Percentiles rank a stretch among this genome's conserved stretches.
Conservation (phyloP, 768 basidiomycete species). For the Tephrocybe sp. region DNA sequence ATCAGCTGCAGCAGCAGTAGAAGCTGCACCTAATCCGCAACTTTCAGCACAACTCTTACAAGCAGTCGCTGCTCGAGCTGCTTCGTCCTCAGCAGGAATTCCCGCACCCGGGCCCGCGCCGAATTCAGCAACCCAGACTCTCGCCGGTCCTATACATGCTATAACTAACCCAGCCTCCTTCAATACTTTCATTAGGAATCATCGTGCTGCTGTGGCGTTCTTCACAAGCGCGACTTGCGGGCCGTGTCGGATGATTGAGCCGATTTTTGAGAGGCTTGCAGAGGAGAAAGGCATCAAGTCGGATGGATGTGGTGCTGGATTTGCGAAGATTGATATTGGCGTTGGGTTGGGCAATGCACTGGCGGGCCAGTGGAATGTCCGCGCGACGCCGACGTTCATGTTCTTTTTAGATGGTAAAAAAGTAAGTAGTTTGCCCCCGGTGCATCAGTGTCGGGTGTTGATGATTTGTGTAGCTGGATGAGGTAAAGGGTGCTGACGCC, state of each 20-base stretch:
- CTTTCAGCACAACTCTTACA: slow-evolving; percentile 54
- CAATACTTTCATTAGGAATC: slow-evolving; percentile 55
- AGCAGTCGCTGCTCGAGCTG: slow-evolving; percentile 51
- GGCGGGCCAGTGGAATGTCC: slow-evolving; percentile 60
- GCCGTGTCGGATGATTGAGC: slow-evolving; percentile 83
- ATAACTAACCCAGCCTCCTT: slow-evolving; percentile 77
- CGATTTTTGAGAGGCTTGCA: slow-evolving; percentile 77
- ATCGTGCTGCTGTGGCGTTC: slow-evolving; percentile 74
- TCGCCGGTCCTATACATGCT: slow-evolving; percentile 64
- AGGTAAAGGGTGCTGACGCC: slow-evolving; percentile 70
- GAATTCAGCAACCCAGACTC: slow-evolving; percentile 39
- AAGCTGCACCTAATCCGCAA: slow-evolving; percentile 42
- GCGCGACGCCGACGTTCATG: slow-evolving; percentile 84
- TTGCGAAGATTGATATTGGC: slow-evolving; percentile 81
- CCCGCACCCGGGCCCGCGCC: slow-evolving; percentile 7
- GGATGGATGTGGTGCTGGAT: slow-evolving; percentile 54
- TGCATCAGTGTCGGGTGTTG: neutral
- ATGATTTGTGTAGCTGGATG: slow-evolving; percentile 45
- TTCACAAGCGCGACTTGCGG: slow-evolving; percentile 77
- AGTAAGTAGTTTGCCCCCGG: no score
- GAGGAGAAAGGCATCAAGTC: slow-evolving; percentile 49
- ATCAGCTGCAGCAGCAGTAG: slow-evolving; percentile 24
- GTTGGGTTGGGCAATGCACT: slow-evolving; percentile 62
- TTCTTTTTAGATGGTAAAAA: slow-evolving; percentile 80
- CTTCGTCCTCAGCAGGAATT: slow-evolving; percentile 6